phyloP scores from a whole-genome alignment of 352 stramenopile species.

The Globisporangium irregulare region DNA sequence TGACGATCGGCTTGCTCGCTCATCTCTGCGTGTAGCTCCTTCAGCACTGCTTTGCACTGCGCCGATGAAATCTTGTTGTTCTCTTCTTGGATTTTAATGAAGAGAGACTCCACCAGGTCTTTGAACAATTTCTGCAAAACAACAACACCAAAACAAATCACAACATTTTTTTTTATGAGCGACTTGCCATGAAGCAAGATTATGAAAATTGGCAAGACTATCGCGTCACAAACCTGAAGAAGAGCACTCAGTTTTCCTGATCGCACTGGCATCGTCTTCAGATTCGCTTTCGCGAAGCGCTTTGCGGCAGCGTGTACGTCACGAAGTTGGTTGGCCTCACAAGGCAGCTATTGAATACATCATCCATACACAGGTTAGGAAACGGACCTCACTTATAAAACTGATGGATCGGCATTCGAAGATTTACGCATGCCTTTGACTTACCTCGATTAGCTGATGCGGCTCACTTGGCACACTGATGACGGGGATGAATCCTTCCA shows the following conservation, averaged over 20 bases:
- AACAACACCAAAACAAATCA: not conserved
- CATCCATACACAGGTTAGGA: slow-evolving; percentile 5
- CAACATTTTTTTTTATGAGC: not conserved
- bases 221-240: slow-evolving; percentile 37
- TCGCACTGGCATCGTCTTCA: slow-evolving; percentile 67
- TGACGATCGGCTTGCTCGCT: slow-evolving; percentile 53
- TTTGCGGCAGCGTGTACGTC: slow-evolving; percentile 48
- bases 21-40: slow-evolving; percentile 57
- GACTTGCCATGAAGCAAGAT: not conserved
- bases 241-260: slow-evolving; percentile 61
- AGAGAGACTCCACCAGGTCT: slow-evolving; percentile 68
- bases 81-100: slow-evolving; percentile 62
- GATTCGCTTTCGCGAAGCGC: slow-evolving; percentile 40
- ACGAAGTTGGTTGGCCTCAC: slow-evolving; percentile 48
- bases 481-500: slow-evolving; percentile 50
- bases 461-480: slow-evolving; percentile 26
- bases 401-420: not conserved
- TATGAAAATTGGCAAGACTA: not conserved
- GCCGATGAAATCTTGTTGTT: slow-evolving; percentile 68
- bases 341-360: slow-evolving; percentile 45
- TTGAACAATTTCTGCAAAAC: slow-evolving; percentile 73
- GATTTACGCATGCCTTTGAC: not conserved
- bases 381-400: not conserved
- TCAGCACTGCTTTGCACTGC: slow-evolving; percentile 53
- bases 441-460: slow-evolving; percentile 39